Evolutionary conservation across 306 rosid species (phyloP).

Genomic region (Gillenia trifoliata): DNA sequence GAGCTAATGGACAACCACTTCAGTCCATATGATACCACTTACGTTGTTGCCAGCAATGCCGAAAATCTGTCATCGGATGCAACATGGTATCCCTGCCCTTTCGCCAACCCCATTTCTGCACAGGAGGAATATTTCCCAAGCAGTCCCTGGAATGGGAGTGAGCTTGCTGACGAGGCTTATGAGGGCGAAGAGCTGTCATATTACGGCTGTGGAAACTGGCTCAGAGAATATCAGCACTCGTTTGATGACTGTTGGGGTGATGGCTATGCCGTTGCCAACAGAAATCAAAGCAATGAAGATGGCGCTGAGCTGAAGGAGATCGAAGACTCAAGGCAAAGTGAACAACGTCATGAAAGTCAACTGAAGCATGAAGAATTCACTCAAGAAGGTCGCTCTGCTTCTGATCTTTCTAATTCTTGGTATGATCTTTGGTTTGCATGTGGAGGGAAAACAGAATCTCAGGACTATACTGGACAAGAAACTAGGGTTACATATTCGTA

Average conservation of each 20-base stretch:
- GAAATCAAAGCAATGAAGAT: conserved; percentile 3
- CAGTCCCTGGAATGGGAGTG: conserved; percentile 17
- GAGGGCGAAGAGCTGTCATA: conserved; percentile 16
- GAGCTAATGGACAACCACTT: neutral
- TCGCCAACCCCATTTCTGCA: conserved; percentile 1
- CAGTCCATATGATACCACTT: neutral
- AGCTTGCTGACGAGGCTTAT: conserved; percentile 8
- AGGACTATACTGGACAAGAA: conserved; percentile 9
- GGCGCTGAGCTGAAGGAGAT: conserved; percentile 1
- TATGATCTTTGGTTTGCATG: conserved; percentile 14
- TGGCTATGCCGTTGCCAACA: conserved; percentile 12
- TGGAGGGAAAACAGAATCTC: conserved; percentile 6
- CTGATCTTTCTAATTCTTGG: conserved; percentile 20
- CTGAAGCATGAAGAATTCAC: conserved; percentile 7
- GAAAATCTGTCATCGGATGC: neutral
- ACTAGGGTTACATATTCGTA: neutral
- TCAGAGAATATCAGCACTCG: neutral
- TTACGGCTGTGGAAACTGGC: conserved; percentile 6
- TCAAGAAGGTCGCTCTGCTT: conserved; percentile 6
- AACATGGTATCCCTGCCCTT: conserved; percentile 5
- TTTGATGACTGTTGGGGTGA: conserved; percentile 17
- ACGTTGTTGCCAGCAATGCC: neutral
- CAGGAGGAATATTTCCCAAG: conserved; percentile 6
- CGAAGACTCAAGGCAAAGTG: neutral
- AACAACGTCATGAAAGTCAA: neutral